Conservation (phyloP, 176 grass and related monocot genomes). For the Oryza meyeriana region DNA sequence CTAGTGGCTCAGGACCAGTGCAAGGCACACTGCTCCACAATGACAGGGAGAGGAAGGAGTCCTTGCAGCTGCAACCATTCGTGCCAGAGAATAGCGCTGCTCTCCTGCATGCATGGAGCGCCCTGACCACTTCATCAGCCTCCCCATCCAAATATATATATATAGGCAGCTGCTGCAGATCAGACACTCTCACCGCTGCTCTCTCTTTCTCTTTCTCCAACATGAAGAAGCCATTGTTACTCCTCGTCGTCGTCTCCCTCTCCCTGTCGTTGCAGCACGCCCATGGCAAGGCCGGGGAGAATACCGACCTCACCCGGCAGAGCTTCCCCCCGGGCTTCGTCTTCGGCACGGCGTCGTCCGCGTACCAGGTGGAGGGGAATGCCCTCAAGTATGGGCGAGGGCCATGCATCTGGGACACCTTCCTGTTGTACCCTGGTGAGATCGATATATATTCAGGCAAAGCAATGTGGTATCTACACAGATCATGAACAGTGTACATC, state of each 20-base stretch:
- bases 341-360: slow-evolving; percentile 60
- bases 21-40: background rate
- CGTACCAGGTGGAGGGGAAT: slow-evolving; percentile 62
- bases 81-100: slow-evolving; percentile 21
- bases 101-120: slow-evolving; percentile 27
- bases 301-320: slow-evolving; percentile 11
- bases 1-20: slow-evolving; percentile 4
- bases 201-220: background rate
- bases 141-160: too few relatives aligned
- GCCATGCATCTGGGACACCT: slow-evolving; percentile 67
- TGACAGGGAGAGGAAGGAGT: slow-evolving; percentile 18
- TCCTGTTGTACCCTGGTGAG: slow-evolving; percentile 56
- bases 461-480: background rate
- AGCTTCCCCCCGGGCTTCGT: slow-evolving; percentile 50
- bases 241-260: background rate
- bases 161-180: background rate
- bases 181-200: background rate
- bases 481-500: too few relatives aligned
- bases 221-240: slow-evolving; percentile 26
- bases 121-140: background rate
- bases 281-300: background rate
- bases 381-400: slow-evolving; percentile 28
- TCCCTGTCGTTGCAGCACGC: slow-evolving; percentile 1
- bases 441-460: background rate
- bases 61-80: slow-evolving; percentile 24